Base-by-base conservation (phyloP, 306 rosid species). In the Cicer yamashitae region DNA sequence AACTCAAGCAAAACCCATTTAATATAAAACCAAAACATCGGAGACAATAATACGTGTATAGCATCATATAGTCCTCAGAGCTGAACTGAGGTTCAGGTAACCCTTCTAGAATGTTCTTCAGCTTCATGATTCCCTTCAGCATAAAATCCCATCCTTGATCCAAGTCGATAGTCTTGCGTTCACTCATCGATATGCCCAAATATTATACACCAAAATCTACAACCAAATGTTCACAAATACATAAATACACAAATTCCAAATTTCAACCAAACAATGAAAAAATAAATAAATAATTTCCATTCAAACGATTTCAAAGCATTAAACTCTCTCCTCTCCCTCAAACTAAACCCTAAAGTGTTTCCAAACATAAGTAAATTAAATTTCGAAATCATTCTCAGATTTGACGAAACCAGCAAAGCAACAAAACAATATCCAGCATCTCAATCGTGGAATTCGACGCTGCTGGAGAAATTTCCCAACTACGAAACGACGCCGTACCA, bases 71-170 rank as follows among this genome's bases (percentile, higher is more conserved):
- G 56, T 86, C 90, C 79, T 86, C 90, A 0, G 88, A 73, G 58
- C 74, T 84, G 70, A 89, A 86, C 51, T 80, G 89, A 39, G 85
- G 82, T 74, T 89, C 93, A 0, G 87, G 89, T 13, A 84, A 47
- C 54, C 87, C 93, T 84, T 89, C 93, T 5, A 89, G 82, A 83
- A 86, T 89, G 58, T 82, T 89, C 85, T 84, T 86, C 74, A 89
- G 82, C 77, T 89, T 89, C 39, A 18, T 41, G 30, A 89, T 89
- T 4, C 89, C 93, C 83, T 86, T 83, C 61, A 76, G 86, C 87
- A 86, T 89, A 25, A 84, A 82, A 46, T 82, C 90, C 93, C 93
- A 88, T 77, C 90, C 88, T 82, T 86, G 86, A 7, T 88, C 93
- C 25, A 88, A 73, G 52, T 86, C 87, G 10, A 82, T 86, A 34